phyloP scores from a whole-genome alignment of 306 rosid species.

The Sesbania bispinosa region DNA sequence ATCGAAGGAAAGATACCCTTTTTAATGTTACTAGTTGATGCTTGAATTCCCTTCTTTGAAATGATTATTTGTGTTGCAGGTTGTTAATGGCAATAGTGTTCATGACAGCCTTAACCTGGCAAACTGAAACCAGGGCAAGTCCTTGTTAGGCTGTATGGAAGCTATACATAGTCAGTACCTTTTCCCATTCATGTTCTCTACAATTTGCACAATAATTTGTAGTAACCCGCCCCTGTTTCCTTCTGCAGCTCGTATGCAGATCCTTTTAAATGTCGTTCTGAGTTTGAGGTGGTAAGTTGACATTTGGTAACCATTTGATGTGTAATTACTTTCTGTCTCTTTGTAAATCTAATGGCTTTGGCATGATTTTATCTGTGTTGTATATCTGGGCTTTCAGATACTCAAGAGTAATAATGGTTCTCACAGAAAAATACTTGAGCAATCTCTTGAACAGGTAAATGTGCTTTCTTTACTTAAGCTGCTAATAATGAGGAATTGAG shows the following conservation, averaged over 20 bases:
- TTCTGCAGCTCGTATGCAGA: constrained; percentile 54
- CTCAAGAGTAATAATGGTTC: constrained; percentile 40
- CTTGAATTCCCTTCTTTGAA: not conserved
- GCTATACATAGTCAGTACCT: constrained; percentile 47
- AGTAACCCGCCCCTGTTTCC: constrained; percentile 6
- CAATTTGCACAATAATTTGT: not conserved
- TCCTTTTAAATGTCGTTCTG: constrained; percentile 50
- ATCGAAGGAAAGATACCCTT: not conserved
- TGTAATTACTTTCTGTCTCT: not conserved
- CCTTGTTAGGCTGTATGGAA: constrained; percentile 74
- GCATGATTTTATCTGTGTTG: constrained; percentile 6
- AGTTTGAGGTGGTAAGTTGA: constrained; percentile 51
- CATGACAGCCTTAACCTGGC: constrained; percentile 29
- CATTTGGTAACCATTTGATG: constrained; percentile 19
- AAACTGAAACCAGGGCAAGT: constrained; percentile 28
- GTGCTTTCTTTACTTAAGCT: not conserved
- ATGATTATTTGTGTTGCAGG: constrained; percentile 39
- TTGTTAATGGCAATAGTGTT: constrained; percentile 46
- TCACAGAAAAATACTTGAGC: constrained; percentile 32
- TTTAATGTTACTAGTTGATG: not conserved
- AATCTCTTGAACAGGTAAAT: constrained; percentile 51
- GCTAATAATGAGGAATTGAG: not conserved
- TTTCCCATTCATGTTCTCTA: not conserved
- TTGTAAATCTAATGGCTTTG: constrained; percentile 6
- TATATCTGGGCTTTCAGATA: constrained; percentile 37